Evolutionary conservation across 2,329 filamentous ascomycete genomes (phyloP).

Genomic region (Fusarium secorum): DNA sequence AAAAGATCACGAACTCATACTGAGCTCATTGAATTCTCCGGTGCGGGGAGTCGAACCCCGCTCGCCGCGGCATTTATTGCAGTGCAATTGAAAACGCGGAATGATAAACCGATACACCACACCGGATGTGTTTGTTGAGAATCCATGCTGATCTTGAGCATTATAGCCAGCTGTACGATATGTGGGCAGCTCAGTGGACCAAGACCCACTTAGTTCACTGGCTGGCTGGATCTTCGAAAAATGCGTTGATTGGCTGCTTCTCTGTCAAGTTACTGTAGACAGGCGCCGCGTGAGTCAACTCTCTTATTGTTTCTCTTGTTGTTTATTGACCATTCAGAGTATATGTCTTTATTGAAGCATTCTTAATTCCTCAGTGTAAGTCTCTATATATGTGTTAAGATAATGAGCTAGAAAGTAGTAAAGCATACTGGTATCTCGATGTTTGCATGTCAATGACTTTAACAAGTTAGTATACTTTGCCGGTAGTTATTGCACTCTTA

Average conservation of each 20-base stretch:
- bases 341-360: background rate
- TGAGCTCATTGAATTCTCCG: background rate
- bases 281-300: background rate
- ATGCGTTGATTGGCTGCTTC: background rate
- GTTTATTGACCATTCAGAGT: background rate
- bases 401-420: no score
- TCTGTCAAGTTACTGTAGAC: background rate
- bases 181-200: background rate
- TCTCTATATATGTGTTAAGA: no score
- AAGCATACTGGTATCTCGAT: no score
- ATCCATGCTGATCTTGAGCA: rapidly evolving
- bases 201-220: background rate
- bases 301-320: no score
- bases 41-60: slow-evolving; percentile 35
- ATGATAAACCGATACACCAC: slow-evolving; percentile 38
- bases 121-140: slow-evolving; percentile 21
- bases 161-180: background rate
- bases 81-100: slow-evolving; percentile 30
- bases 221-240: background rate
- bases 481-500: background rate
- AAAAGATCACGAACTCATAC: background rate
- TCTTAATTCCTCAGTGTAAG: no score
- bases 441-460: no score
- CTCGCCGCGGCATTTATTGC: slow-evolving; percentile 25
- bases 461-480: background rate